These are phyloP conservation scores for Calonectria henricotiae DNA, from an alignment of 2,329 filamentous ascomycete species.

Conservation along the genomic window DNA sequence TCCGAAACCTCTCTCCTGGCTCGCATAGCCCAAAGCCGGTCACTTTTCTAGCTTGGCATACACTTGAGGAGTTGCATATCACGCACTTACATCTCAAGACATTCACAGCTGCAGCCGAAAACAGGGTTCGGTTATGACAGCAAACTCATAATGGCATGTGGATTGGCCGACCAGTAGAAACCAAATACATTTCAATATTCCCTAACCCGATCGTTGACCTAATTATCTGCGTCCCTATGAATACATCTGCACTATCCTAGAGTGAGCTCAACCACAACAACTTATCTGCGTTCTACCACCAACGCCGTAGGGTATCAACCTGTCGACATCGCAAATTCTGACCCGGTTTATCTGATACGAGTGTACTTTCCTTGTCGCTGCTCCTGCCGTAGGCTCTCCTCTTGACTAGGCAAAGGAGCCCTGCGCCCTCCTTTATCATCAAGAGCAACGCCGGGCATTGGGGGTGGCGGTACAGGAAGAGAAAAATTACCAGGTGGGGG, in stretches of 20 bases:
- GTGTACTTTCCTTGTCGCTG: constrained; percentile 79
- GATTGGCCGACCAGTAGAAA: constrained; percentile 18
- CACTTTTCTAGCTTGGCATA: constrained; percentile 5
- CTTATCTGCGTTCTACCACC: constrained; percentile 43
- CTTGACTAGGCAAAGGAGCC: constrained; percentile 85
- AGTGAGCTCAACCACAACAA: constrained; percentile 27
- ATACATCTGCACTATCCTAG: constrained; percentile 19
- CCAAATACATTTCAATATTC: constrained; percentile 15
- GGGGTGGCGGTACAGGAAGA: constrained; percentile 60
- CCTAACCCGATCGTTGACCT: constrained; percentile 5
- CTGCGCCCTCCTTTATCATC: constrained; percentile 64
- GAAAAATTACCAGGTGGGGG: constrained; percentile 56
- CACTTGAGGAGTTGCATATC: neutral
- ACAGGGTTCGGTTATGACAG: neutral
- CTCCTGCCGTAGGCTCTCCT: constrained; percentile 85
- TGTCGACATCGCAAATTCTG: constrained; percentile 31
- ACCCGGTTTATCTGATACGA: constrained; percentile 61
- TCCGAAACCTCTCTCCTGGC: neutral
- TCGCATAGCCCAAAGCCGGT: neutral
- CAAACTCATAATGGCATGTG: constrained; percentile 27
- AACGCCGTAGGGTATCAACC: constrained; percentile 50
- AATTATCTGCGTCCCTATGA: constrained; percentile 17
- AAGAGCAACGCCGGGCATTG: constrained; percentile 56
- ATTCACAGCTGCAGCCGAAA: constrained; percentile 6
- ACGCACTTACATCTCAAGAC: neutral